Conservation (phyloP, 2,329 filamentous ascomycete genomes). For the Dothiorella sarmentorum region DNA sequence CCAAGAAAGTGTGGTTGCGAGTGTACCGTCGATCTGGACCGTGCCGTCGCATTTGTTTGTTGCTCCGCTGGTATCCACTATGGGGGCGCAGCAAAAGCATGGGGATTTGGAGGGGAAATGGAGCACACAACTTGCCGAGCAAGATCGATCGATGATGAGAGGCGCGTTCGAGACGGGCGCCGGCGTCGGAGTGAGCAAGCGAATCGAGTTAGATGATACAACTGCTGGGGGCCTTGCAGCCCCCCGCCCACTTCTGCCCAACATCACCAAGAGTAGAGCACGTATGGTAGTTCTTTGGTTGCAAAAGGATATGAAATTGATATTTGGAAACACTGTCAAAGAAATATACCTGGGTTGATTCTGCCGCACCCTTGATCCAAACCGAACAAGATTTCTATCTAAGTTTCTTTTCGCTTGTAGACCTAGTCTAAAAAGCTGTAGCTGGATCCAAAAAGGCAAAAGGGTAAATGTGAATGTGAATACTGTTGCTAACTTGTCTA, state of each 20-base stretch:
- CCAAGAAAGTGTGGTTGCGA: too few relatives aligned
- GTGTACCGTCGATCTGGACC: slow-evolving; percentile 6
- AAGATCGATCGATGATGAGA: background rate
- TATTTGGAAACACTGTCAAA: too few relatives aligned
- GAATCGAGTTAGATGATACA: background rate
- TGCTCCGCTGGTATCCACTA: background rate
- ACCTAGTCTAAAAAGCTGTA: background rate
- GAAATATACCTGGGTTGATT: slow-evolving; percentile 12
- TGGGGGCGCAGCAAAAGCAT: slow-evolving; percentile 2
- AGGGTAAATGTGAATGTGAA: background rate
- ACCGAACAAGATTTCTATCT: background rate
- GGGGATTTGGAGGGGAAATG: background rate
- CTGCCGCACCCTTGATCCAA: background rate
- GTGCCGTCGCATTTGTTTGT: background rate
- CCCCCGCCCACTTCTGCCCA: too few relatives aligned
- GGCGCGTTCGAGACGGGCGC: background rate
- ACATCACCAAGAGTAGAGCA: too few relatives aligned
- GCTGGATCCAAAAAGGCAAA: background rate
- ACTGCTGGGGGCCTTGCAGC: slow-evolving; percentile 1
- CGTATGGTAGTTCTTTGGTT: too few relatives aligned
- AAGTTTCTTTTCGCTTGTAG: background rate
- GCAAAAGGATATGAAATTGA: too few relatives aligned
- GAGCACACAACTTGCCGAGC: background rate
- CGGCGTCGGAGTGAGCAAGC: background rate
- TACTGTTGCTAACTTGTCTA: slow-evolving; percentile 11